Base-by-base conservation (phyloP, 1,139 yeast species). In the Lodderomyces elongisporus region DNA sequence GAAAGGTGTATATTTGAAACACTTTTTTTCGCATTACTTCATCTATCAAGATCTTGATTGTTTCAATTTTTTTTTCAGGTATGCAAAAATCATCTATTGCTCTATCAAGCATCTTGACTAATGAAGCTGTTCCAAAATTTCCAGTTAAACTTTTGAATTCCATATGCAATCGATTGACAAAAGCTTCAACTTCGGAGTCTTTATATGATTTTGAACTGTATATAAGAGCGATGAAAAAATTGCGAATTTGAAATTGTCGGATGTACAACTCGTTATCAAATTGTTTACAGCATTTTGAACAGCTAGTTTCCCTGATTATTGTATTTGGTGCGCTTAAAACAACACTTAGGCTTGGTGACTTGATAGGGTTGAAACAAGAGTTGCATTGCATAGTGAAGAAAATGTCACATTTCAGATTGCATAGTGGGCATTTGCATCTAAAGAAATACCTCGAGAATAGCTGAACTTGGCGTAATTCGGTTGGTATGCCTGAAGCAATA, bases 391-490 rank as follows among this genome's bases (percentile, higher is more conserved):
- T 44, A 5, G 50, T 44, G 30, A 56, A 49, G 36, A 46, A 55
- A 16, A 33, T 35, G 35, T 56, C 59, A n/a, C 32, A 21, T 21
- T 32, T 31, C 13, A 37, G 24, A n/a, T 16, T 25, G 32, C 71
- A 66, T 16, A 44, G 31, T 5, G 28, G 14, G 40, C 72, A 66
- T n/a, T 42, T 31, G 39, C 71, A 66, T 3, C 43, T 33, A 34
- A 66, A 66, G 35, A 48, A 58, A 39, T 53, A 65, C 20, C 31
- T 33, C 5, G 26, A 21, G n/a, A 9, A 25, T 17, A 39, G 28
- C 26, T 39, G 36, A 30, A 14, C 28, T 12, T 31, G 34, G 17
- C 42, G 14, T 14, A 39, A 29, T 28, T 39, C 42, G 30, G 28
- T 31, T 14, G 42, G 39, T 7, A 34, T 16, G 6, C 36, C 35